A percentile compares a stretch with the other conserved stretches of the same genome.
These are phyloP conservation scores for Didymella segeticola DNA, from an alignment of 2,329 filamentous ascomycete species.

Conservation along the genomic window DNA sequence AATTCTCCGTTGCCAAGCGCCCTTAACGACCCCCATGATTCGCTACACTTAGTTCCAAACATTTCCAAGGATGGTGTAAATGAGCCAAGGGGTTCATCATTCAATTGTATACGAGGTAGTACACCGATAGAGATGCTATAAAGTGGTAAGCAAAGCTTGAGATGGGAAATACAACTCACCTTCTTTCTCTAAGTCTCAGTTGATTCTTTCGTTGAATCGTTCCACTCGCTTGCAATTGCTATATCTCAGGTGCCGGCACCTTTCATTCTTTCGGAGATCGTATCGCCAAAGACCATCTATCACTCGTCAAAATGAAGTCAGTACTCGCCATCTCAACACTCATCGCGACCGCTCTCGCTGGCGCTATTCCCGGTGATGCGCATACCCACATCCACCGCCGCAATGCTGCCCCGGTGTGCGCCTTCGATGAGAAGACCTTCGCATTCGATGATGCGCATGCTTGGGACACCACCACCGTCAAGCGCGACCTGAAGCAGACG, in stretches of 20 bases:
- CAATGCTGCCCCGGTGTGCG: conserved; percentile 24
- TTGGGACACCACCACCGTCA: conserved; percentile 19
- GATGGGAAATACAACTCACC: background rate
- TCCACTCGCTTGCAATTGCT: conserved; percentile 1
- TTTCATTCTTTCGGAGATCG: background rate
- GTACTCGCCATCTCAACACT: conserved; percentile 27
- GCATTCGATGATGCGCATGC: conserved; percentile 22
- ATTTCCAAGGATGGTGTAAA: conserved; percentile 1
- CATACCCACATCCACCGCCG: conserved; percentile 21
- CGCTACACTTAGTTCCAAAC: conserved; percentile 15
- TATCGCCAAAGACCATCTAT: background rate
- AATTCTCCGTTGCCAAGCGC: conserved; percentile 6
- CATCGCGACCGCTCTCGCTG: conserved; percentile 19
- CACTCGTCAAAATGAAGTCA: conserved; percentile 25
- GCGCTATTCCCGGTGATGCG: conserved; percentile 19
- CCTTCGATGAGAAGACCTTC: conserved; percentile 23
- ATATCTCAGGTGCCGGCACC: conserved; percentile 16
- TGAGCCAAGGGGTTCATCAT: conserved; percentile 4
- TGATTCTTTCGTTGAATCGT: background rate
- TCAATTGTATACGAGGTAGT: background rate
- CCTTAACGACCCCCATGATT: background rate
- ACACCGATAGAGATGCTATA: background rate
- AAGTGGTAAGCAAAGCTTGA: background rate
- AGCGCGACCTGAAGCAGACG: conserved; percentile 26
- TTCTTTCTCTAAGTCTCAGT: conserved; percentile 2